These are phyloP conservation scores for Russula virescens DNA, from an alignment of 768 basidiomycete genomes.

Conservation along the genomic window DNA sequence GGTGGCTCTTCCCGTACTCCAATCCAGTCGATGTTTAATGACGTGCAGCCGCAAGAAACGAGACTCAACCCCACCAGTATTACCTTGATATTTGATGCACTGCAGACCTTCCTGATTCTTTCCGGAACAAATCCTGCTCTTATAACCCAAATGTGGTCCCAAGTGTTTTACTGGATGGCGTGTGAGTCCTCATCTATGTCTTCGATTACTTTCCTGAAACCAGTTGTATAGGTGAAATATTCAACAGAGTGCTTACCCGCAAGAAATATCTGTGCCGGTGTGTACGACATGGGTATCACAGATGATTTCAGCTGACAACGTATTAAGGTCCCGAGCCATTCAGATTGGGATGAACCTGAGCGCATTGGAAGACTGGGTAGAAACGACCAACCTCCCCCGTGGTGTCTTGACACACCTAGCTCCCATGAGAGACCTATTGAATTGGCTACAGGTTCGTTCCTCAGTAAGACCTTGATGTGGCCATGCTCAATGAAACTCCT, in stretches of 20 bases:
- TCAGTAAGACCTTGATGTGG: background rate
- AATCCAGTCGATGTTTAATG: constrained; percentile 45
- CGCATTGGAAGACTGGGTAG: constrained; percentile 88
- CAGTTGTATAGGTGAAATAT: constrained; percentile 58
- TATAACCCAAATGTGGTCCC: constrained; percentile 88
- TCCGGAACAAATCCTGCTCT: constrained; percentile 89
- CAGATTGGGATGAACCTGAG: constrained; percentile 87
- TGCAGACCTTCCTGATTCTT: constrained; percentile 75
- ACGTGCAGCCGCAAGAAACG: constrained; percentile 39
- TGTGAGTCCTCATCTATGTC: constrained; percentile 51
- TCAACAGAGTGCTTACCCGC: constrained; percentile 80
- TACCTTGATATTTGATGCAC: constrained; percentile 74
- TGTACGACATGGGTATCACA: background rate
- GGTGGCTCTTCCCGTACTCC: constrained; percentile 42
- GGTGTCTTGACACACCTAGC: constrained; percentile 77
- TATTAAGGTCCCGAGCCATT: constrained; percentile 67
- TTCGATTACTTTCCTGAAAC: constrained; percentile 21
- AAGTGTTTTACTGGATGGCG: constrained; percentile 97
- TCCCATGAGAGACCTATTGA: constrained; percentile 76
- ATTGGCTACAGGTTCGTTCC: constrained; percentile 64
- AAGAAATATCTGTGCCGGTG: constrained; percentile 94
- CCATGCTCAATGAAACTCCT: constrained; percentile 21
- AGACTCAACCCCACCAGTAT: constrained; percentile 44
- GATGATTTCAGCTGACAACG: background rate
- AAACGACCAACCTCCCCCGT: constrained; percentile 69